phyloP scores from a whole-genome alignment of 805 yeast genomes.

The Nakazawaea molendinolei region DNA sequence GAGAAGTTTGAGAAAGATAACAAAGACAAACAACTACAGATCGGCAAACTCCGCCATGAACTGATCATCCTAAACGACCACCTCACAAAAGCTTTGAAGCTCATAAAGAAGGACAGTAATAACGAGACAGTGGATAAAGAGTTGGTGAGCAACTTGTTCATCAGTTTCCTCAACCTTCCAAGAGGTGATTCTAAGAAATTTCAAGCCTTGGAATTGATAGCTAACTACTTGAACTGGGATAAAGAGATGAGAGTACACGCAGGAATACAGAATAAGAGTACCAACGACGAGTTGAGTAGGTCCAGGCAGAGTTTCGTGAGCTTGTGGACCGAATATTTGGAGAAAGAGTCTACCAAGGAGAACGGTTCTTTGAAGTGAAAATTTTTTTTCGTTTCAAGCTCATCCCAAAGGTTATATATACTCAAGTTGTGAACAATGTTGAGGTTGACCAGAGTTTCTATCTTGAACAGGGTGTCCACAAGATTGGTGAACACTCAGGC shows the following conservation, averaged over 20 bases:
- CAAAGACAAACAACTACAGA: slow-evolving; percentile 65
- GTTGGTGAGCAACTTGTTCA: slow-evolving; percentile 75
- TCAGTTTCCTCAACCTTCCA: slow-evolving; percentile 81
- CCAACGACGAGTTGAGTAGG: slow-evolving; percentile 17
- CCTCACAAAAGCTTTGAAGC: slow-evolving; percentile 82
- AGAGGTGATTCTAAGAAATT: slow-evolving; percentile 92
- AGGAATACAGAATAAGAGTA: slow-evolving; percentile 40
- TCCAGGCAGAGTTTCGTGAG: slow-evolving; percentile 54
- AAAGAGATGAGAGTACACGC: slow-evolving; percentile 71
- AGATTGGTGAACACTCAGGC: slow-evolving; percentile 24
- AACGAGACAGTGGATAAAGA: slow-evolving; percentile 82
- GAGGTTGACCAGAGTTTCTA: not conserved
- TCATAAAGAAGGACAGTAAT: slow-evolving; percentile 72
- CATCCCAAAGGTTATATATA: no score
- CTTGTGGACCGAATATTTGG: slow-evolving; percentile 74
- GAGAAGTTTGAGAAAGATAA: slow-evolving; percentile 43
- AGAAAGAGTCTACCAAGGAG: slow-evolving; percentile 52
- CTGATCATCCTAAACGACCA: slow-evolving; percentile 92
- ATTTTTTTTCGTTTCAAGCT: slow-evolving; percentile 1
- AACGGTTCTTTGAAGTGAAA: slow-evolving; percentile 11
- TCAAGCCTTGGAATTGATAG: slow-evolving; percentile 80
- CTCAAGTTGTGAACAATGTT: not conserved
- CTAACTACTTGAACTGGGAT: slow-evolving; percentile 85
- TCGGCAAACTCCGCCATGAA: slow-evolving; percentile 92
- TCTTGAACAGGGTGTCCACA: not conserved